Evolutionary conservation across 768 basidiomycete species (phyloP), one percentile per base, ranked within the genome.

Genomic region (Rhodotorula toruloides): DNA sequence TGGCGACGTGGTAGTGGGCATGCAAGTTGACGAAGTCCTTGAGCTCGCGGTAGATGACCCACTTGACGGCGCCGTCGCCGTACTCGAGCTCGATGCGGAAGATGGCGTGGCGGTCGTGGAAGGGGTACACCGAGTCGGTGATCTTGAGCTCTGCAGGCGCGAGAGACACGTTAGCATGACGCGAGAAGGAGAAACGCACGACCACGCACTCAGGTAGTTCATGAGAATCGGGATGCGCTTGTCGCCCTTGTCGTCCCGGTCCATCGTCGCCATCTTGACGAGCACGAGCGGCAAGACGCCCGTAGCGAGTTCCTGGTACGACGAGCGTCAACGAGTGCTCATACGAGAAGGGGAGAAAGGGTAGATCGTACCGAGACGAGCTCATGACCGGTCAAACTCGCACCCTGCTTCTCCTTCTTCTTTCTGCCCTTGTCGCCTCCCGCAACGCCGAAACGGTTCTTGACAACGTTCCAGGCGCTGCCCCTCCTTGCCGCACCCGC

Each of bases 31-130:
- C 60, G 74, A 99, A 96, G 76, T 98, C 94, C 67, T 90, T 86
- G 59, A 96, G 82, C 78, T 93, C 87, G 58, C 94, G 86, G 77
- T 91, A 91, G n/a, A 91, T 83, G 36, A 96, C 93, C 94, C 96
- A 99, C 77, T 80, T 91, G 81, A 75, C 83, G 85, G 19, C 87
- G 86, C 91, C 91, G 70, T 94, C 92, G 1, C 91, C 94, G 76
- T 99, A 98, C 77, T 96, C 69, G 49, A 75, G 70, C 72, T 93
- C 91, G 71, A 93, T 91, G 22, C 90, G 84, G 76, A 93, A 93
- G 4, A 90, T 85, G 9, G 89, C 85, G 74, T 88, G 88, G 50
- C 84, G 79, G 29, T 84, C 82, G 68, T 90, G 84, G 69, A 89
- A 79, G 9, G 90, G 89, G 78, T 91, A 86, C 34, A 92, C 75